A percentile compares a stretch with the other conserved stretches of the same genome.
These are phyloP conservation scores for Kockovaella imperatae DNA, from an alignment of 768 basidiomycete species.

Conservation along the genomic window DNA sequence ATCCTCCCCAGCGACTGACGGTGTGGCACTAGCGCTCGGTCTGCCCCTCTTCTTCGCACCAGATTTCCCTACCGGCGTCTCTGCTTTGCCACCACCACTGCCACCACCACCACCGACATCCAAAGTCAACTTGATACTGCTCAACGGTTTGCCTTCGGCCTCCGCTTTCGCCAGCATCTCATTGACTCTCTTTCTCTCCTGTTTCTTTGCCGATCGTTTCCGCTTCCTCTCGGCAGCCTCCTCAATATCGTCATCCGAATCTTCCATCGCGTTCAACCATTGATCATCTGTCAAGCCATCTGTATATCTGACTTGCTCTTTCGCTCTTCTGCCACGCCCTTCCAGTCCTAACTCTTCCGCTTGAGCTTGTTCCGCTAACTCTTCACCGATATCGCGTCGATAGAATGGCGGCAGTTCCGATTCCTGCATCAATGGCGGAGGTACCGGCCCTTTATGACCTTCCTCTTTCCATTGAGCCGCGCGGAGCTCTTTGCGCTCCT, in stretches of 20 bases:
- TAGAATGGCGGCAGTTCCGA: conserved; percentile 91
- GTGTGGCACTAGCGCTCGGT: conserved; percentile 24
- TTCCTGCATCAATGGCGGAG: conserved; percentile 66
- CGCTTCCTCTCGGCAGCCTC: conserved; percentile 30
- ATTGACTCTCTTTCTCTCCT: conserved; percentile 27
- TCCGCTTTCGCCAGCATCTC: conserved; percentile 25
- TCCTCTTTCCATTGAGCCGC: conserved; percentile 60
- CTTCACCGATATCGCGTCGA: conserved; percentile 52
- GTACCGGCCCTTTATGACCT: conserved; percentile 71
- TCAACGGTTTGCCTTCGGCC: conserved; percentile 45
- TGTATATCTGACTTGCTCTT: conserved; percentile 81
- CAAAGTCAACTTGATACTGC: conserved; percentile 69
- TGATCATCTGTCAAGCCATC: conserved; percentile 91
- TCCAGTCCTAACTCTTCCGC: conserved; percentile 49
- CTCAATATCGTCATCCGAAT: conserved; percentile 43
- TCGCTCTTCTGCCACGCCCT: conserved; percentile 76
- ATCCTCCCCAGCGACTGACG: conserved; percentile 30
- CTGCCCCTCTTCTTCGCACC: conserved; percentile 27
- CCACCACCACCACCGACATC: conserved; percentile 46
- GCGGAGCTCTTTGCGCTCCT: conserved; percentile 63
- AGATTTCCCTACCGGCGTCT: conserved; percentile 1
- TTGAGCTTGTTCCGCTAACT: conserved; percentile 48
- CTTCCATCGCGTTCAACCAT: conserved; percentile 58
- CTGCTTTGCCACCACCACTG: background rate
- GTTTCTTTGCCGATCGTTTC: conserved; percentile 14